A percentile compares a stretch with the other conserved stretches of the same genome.
Evolutionary conservation across 2,329 filamentous ascomycete species (phyloP).

Genomic region (Penicillium sp.): DNA sequence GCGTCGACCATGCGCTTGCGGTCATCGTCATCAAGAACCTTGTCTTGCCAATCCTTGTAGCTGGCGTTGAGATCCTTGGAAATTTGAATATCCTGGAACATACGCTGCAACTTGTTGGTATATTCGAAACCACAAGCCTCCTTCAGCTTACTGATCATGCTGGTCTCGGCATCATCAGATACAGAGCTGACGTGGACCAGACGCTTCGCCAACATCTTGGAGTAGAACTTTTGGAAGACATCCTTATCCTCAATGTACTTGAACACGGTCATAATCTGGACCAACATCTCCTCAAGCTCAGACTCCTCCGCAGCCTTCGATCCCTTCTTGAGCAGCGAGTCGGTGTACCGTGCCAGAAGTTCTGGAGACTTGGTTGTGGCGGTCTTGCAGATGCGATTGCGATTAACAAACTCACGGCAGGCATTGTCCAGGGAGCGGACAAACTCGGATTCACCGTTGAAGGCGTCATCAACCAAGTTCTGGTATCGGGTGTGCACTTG

Average conservation of each 20-base stretch:
- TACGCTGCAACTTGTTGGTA: constrained; percentile 98
- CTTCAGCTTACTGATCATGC: constrained; percentile 99
- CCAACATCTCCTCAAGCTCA: constrained; percentile 85
- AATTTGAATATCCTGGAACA: constrained; percentile 99
- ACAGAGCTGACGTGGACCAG: constrained; percentile 94
- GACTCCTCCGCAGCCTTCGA: constrained; percentile 91
- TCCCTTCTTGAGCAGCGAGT: constrained; percentile 86
- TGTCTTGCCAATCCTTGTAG: constrained; percentile 79
- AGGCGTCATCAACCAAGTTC: constrained; percentile 86
- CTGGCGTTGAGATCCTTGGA: constrained; percentile 94
- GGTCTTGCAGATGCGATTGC: constrained; percentile 93
- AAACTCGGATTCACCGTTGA: constrained; percentile 95
- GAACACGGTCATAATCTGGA: constrained; percentile 98
- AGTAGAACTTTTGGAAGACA: constrained; percentile 99
- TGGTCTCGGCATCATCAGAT: constrained; percentile 95
- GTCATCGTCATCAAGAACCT: constrained; percentile 68
- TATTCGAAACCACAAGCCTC: constrained; percentile 99
- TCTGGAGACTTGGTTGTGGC: constrained; percentile 95
- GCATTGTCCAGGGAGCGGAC: constrained; percentile 95
- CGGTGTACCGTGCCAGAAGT: constrained; percentile 92
- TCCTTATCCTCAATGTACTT: constrained; percentile 99
- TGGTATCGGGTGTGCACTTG: constrained; percentile 95
- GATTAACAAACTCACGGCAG: constrained; percentile 96
- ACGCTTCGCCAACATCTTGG: constrained; percentile 91
- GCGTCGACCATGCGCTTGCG: constrained; percentile 78